These are phyloP conservation scores for Drechslerella dactyloides DNA, from an alignment of 2,329 filamentous ascomycete species.

Conservation along the genomic window DNA sequence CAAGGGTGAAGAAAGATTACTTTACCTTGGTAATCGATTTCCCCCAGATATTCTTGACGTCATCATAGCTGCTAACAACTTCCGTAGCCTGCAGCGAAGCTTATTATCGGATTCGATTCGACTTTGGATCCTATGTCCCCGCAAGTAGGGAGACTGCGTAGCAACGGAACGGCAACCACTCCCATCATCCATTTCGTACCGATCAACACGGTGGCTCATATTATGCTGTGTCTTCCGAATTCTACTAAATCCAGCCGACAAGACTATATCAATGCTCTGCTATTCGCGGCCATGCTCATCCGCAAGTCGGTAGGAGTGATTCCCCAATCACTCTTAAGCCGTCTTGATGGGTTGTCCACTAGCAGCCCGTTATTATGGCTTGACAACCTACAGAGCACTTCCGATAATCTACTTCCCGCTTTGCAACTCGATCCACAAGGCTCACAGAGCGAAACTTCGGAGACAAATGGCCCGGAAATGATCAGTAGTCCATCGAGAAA, in stretches of 20 bases:
- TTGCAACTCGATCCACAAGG: constrained; percentile 21
- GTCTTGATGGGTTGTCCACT: constrained; percentile 22
- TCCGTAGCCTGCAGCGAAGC: constrained; percentile 18
- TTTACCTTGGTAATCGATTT: constrained; percentile 14
- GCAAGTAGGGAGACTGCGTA: constrained; percentile 25
- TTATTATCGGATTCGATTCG: constrained; percentile 34
- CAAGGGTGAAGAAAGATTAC: neutral
- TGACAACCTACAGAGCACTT: constrained; percentile 20
- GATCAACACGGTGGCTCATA: constrained; percentile 42
- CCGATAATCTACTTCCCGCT: constrained; percentile 20
- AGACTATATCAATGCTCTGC: constrained; percentile 23
- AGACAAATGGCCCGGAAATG: neutral
- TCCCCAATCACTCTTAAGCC: constrained; percentile 10
- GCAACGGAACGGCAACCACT: neutral
- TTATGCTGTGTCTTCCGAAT: constrained; percentile 17
- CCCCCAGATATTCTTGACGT: neutral
- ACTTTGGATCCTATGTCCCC: constrained; percentile 18
- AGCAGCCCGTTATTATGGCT: constrained; percentile 17
- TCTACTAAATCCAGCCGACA: constrained; percentile 8
- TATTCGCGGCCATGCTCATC: constrained; percentile 30
- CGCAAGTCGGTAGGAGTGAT: constrained; percentile 32
- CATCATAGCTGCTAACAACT: constrained; percentile 5
- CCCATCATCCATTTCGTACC: constrained; percentile 31
- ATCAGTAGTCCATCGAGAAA: constrained; percentile 30
- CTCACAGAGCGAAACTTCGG: neutral